phyloP scores from a whole-genome alignment of 2,329 filamentous ascomycete genomes.

The Phoma sp. region DNA sequence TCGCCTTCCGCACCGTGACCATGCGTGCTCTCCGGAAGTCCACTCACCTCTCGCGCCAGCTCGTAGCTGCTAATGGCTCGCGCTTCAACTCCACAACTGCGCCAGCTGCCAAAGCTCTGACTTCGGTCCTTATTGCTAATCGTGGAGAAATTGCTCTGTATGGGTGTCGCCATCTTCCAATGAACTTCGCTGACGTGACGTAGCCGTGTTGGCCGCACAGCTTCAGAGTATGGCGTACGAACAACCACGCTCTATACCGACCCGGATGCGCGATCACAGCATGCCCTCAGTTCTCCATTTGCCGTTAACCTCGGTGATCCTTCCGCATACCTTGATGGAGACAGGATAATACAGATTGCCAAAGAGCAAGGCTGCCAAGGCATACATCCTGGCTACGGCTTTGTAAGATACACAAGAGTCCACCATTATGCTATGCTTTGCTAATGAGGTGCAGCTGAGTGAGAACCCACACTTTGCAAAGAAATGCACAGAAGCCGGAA shows the following conservation, averaged over 20 bases:
- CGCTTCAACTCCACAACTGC: constrained; percentile 41
- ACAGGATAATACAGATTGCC: constrained; percentile 87
- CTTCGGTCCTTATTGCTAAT: constrained; percentile 93
- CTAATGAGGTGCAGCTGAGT: constrained; percentile 61
- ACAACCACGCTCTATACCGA: constrained; percentile 96
- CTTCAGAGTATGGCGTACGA: constrained; percentile 83
- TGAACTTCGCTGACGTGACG: constrained; percentile 8
- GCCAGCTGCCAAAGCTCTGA: constrained; percentile 52
- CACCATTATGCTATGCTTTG: neutral
- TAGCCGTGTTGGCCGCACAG: constrained; percentile 84
- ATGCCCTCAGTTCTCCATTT: constrained; percentile 83
- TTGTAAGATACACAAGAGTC: constrained; percentile 50
- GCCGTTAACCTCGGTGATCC: constrained; percentile 83
- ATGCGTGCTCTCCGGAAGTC: constrained; percentile 47
- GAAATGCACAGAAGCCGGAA: constrained; percentile 84
- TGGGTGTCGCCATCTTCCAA: constrained; percentile 17
- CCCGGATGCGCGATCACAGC: constrained; percentile 84
- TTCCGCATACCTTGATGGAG: constrained; percentile 89
- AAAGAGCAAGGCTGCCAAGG: constrained; percentile 86
- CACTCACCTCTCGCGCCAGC: constrained; percentile 41
- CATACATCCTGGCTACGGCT: constrained; percentile 96
- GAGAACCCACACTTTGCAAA: constrained; percentile 92
- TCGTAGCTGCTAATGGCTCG: constrained; percentile 38
- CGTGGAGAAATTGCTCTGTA: constrained; percentile 91
- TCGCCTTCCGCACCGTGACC: constrained; percentile 23